phyloP scores from a whole-genome alignment of 108 stramenopile species.

The Cyclostephanos invisitatus region DNA sequence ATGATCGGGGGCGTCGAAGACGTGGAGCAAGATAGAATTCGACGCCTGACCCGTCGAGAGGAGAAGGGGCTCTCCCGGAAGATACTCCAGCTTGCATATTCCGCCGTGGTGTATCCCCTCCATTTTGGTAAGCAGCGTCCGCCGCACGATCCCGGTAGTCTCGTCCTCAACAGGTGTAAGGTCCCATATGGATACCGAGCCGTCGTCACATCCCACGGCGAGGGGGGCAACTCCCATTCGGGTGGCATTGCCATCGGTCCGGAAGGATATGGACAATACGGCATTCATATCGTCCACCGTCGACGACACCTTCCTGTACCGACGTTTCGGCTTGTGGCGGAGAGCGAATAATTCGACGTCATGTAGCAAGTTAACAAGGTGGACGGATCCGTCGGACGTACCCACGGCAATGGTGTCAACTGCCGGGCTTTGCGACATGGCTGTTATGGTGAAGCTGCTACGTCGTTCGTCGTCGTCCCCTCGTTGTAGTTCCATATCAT shows the following conservation, averaged over 20 bases:
- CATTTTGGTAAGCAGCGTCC: slow-evolving; percentile 68
- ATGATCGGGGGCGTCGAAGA: slow-evolving; percentile 88
- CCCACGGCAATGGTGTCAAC: slow-evolving; percentile 87
- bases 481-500: slow-evolving; percentile 1
- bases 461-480: neutral
- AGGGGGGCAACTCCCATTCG: slow-evolving; percentile 77
- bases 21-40: slow-evolving; percentile 73
- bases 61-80: slow-evolving; percentile 82
- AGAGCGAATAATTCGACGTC: slow-evolving; percentile 74
- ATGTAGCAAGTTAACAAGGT: slow-evolving; percentile 75
- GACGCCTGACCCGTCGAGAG: slow-evolving; percentile 71
- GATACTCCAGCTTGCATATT: slow-evolving; percentile 65
- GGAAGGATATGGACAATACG: slow-evolving; percentile 81
- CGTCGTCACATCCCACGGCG: slow-evolving; percentile 78
- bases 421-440: slow-evolving; percentile 77
- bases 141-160: slow-evolving; percentile 37
- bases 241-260: slow-evolving; percentile 80
- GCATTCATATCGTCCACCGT: slow-evolving; percentile 11
- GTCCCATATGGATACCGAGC: slow-evolving; percentile 84
- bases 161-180: slow-evolving; percentile 66
- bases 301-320: slow-evolving; percentile 16
- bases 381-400: slow-evolving; percentile 64
- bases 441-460: slow-evolving; percentile 50
- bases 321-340: slow-evolving; percentile 42
- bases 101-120: slow-evolving; percentile 74